These are phyloP conservation scores for Rugosomyces carneus DNA, from an alignment of 1,284 basidiomycete genomes.

Conservation along the genomic window DNA sequence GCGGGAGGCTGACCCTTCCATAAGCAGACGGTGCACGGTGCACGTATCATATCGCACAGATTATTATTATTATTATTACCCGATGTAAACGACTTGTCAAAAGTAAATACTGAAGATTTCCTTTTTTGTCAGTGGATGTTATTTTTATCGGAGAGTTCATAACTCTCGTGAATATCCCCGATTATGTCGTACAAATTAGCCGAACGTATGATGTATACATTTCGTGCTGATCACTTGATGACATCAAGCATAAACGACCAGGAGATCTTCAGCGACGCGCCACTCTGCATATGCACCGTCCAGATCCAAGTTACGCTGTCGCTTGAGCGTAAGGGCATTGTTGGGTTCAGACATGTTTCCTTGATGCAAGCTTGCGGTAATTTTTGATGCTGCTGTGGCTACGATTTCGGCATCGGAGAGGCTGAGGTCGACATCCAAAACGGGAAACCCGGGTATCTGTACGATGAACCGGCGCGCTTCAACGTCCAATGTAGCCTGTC, in stretches of 20 bases:
- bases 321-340: conserved; percentile 43
- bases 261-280: conserved; percentile 43
- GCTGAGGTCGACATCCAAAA: conserved; percentile 50
- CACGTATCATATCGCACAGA: not conserved
- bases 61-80: not conserved
- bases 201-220: not conserved
- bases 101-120: not conserved
- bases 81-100: not conserved
- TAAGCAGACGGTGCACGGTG: not conserved
- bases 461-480: conserved; percentile 52
- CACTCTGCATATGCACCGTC: conserved; percentile 59
- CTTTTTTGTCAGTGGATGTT: not conserved
- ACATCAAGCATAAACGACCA: conserved; percentile 30
- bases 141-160: too few relatives aligned
- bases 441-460: conserved; percentile 37
- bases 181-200: conserved; percentile 1
- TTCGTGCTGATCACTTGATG: not conserved
- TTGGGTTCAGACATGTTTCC: conserved; percentile 21
- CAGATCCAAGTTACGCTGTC: conserved; percentile 50
- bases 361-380: conserved; percentile 13
- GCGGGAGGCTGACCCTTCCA: conserved; percentile 27
- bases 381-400: conserved; percentile 15
- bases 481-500: conserved; percentile 49
- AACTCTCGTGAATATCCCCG: too few relatives aligned
- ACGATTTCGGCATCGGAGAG: conserved; percentile 46